phyloP scores from a whole-genome alignment of 306 rosid genomes.

The Cicer chorassanicum region DNA sequence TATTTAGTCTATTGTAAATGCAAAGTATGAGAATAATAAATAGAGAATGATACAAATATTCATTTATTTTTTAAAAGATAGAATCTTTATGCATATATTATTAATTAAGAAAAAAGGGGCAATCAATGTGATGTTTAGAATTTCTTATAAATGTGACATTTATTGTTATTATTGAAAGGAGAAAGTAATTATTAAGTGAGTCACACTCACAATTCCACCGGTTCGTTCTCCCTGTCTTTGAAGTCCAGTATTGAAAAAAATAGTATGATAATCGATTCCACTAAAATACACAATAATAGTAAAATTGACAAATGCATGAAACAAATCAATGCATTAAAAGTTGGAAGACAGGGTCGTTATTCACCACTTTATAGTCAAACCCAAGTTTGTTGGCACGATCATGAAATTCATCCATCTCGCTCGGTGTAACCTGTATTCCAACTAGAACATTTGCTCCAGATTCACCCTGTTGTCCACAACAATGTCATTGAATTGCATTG shows the following conservation, averaged over 20 bases:
- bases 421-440: conserved; percentile 70
- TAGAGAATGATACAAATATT: too few species aligned
- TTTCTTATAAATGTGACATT: too few species aligned
- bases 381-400: conserved; percentile 59
- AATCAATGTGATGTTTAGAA: too few species aligned
- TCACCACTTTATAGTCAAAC: conserved; percentile 73
- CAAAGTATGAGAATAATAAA: too few species aligned
- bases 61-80: too few species aligned
- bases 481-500: conserved; percentile 35
- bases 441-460: conserved; percentile 85
- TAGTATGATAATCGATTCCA: background rate
- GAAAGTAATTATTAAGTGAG: too few species aligned
- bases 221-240: background rate
- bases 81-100: too few species aligned
- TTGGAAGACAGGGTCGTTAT: conserved; percentile 58
- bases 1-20: too few species aligned
- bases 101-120: too few species aligned
- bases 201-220: background rate
- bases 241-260: background rate
- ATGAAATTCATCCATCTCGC: conserved; percentile 71
- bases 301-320: too few species aligned
- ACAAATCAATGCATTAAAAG: conserved; percentile 72
- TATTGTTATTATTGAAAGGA: too few species aligned
- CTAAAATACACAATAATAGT: background rate
- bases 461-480: conserved; percentile 66